Conservation (phyloP, 2,329 filamentous ascomycete species). For the Fusarium haematococcum region DNA sequence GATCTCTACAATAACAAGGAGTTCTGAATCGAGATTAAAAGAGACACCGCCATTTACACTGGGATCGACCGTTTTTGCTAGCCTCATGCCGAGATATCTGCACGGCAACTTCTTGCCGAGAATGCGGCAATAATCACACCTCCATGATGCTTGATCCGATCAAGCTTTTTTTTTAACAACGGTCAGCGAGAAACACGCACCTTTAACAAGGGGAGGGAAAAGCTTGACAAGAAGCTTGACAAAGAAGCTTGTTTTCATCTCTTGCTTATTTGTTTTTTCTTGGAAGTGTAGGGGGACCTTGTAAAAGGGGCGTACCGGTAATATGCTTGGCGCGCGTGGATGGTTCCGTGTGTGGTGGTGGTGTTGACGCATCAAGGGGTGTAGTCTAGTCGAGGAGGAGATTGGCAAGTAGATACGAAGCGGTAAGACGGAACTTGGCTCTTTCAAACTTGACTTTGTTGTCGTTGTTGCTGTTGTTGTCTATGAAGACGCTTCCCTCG, state of each 20-base stretch:
- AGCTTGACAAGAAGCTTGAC: neutral
- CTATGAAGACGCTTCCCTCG: neutral
- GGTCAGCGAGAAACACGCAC: neutral
- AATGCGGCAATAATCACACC: neutral
- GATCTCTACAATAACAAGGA: neutral
- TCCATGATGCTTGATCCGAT: neutral
- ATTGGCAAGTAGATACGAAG: neutral
- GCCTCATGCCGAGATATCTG: neutral
- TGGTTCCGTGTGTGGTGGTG: neutral
- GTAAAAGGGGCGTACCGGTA: neutral
- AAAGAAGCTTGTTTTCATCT: neutral
- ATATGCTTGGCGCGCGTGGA: neutral
- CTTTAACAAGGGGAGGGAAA: neutral
- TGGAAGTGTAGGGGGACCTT: neutral
- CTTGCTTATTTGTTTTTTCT: neutral
- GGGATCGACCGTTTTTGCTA: neutral
- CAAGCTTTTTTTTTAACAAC: neutral
- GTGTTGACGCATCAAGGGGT: neutral
- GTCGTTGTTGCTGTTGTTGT: neutral
- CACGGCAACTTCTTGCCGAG: neutral
- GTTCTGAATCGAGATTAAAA: neutral
- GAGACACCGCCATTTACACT: neutral
- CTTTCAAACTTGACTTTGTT: neutral
- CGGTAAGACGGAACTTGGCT: neutral
- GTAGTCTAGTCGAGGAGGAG: neutral